These are phyloP conservation scores for Geoglossum glabrum DNA, from an alignment of 495 filamentous ascomycete genomes.

Conservation along the genomic window DNA sequence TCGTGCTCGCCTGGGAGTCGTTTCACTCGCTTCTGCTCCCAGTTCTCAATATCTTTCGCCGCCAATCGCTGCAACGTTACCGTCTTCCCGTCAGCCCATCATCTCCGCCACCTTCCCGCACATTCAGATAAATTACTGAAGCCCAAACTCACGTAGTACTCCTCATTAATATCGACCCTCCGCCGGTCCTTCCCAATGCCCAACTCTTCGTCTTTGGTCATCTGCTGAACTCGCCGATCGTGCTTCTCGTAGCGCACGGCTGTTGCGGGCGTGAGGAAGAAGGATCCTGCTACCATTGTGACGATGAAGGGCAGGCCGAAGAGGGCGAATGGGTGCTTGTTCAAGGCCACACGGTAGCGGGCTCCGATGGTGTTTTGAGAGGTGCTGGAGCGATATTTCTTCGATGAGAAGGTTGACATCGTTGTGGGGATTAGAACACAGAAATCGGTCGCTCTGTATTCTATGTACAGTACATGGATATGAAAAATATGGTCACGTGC, in stretches of 20 bases:
- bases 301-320: constrained; percentile 91
- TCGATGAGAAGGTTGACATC: constrained; percentile 57
- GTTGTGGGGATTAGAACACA: constrained; percentile 5
- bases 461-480: too few species aligned
- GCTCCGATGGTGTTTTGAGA: constrained; percentile 45
- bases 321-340: constrained; percentile 67
- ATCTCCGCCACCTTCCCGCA: background rate
- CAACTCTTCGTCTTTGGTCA: constrained; percentile 68
- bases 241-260: constrained; percentile 84
- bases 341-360: constrained; percentile 48
- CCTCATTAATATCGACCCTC: constrained; percentile 62
- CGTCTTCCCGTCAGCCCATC: background rate
- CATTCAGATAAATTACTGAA: background rate
- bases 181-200: constrained; percentile 51
- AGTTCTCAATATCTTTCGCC: constrained; percentile 79
- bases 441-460: too few species aligned
- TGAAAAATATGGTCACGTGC: too few species aligned
- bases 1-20: constrained; percentile 76
- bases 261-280: constrained; percentile 82
- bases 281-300: constrained; percentile 84
- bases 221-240: constrained; percentile 63
- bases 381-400: constrained; percentile 41
- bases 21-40: constrained; percentile 89
- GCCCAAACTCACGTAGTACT: constrained; percentile 65
- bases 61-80: constrained; percentile 48